Base-by-base conservation (phyloP, 352 stramenopile genomes). In the Globisporangium lucens region DNA sequence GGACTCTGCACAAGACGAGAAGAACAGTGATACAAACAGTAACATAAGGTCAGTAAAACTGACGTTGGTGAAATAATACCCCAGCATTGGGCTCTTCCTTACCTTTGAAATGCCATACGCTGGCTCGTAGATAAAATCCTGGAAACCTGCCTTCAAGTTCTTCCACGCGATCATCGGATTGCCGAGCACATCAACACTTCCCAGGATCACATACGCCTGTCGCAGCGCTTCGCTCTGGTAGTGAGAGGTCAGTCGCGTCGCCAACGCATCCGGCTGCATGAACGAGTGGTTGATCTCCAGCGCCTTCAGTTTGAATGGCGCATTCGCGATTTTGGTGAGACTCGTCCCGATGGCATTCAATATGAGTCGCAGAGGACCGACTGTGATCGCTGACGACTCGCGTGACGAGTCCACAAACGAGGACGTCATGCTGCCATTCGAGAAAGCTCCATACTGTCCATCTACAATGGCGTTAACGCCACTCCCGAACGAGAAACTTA, bases 111-210 rank as follows among this genome's bases (percentile, higher is more conserved):
- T 89, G 8, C 89, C 89, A 58, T 93, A 82, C 4, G 86, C 79
- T 41, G 89, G 89, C 46, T 96, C 87, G 10, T 82, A 87, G 41
- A 96, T 83, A 52, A 96, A 96, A 35, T 94, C 82, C 43, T 89
- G 80, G 62, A 96, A 90, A 2, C 89, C 89, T 43, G 76, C 81
- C 58, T 82, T 83, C 43, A 96, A 43, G 55, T 96, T 96, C 46
- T 89, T 86, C 89, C 89, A 96, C 49, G 87, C 89, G 62, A 95
- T 88, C 80, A 96, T 92, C 12, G 89, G 89, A 65, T 96, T 96
- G 51, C 89, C 89, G 5, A 96, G 75, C 17, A 96, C 87, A 52
- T 96, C 89, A 30, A 96, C 89, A 72, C 86, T 94, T 36, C 89
- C 89, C 0, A 96, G 69, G 47, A 96, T 93, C 36, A 96, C 86